Evolutionary conservation across 148 eudicot genomes (phyloP), one percentile per base, ranked within the genome.

Genomic region (Nepenthes mirabilis): DNA sequence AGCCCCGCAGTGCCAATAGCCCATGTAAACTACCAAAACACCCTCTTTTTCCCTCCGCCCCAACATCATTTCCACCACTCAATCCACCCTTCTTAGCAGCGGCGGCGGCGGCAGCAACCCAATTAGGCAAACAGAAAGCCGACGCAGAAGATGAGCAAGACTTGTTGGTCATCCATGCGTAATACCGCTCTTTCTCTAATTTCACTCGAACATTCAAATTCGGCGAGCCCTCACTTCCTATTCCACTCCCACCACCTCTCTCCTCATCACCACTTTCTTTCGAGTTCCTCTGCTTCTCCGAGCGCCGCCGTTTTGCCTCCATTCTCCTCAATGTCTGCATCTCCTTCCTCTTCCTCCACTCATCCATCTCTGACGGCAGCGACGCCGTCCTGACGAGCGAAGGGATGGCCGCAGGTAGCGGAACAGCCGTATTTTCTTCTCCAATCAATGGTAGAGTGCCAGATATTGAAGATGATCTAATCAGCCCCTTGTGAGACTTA

Each of bases 381-480:
- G 98, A 91, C 0, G 94, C 57, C 1, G 98, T 85, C 74, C 98
- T 83, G 43, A 65, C 75, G 36, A 91, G 64, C 0, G 64, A 48
- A 14, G 68, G 57, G 32, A 33, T 77, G 45, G 52, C 59, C 8
- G 70, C 56, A 36, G 67, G 64, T 34, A 57, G 68, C 33, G 66
- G 52, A 36, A 61, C 57, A 51, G 14, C 65, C 62, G 34, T 74
- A 33, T 68, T 84, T 40, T 74, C 83, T 23, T 85, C 87, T 63
- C 71, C 83, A 33, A 80, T 68, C 1, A 79, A 70, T 9, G 90
- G 94, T 47, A 85, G 60, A 47, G 72, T 49, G 32, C 80, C 75
- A 2, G 90, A 90, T 9, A 88, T 71, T 4, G 96, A 88, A 5
- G 96, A 86, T 34, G 94, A 83, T 37, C 98, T 80, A 5, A 73